Percentiles rank a stretch among this genome's conserved stretches.
phyloP scores from a whole-genome alignment of 257 asterid genomes.

The Capsicum rhomboideum region DNA sequence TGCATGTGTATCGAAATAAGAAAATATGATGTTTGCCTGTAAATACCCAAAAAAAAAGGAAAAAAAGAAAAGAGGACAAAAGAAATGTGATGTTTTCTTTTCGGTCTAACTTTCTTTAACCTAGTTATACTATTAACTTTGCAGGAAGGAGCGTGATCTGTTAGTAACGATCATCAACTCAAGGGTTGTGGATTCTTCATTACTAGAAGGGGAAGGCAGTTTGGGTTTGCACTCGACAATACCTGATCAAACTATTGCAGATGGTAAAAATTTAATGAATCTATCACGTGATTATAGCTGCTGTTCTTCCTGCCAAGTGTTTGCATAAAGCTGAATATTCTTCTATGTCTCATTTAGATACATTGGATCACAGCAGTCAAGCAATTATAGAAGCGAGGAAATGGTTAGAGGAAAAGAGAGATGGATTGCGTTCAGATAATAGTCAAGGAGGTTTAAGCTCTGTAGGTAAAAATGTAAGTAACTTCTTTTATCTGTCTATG shows the following conservation, averaged over 20 bases:
- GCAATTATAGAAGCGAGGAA: slow-evolving; percentile 70
- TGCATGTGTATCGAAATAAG: background rate
- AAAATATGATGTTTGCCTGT: background rate
- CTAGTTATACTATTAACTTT: background rate
- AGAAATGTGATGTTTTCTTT: background rate
- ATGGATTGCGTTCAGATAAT: slow-evolving; percentile 28
- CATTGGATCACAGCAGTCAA: slow-evolving; percentile 28
- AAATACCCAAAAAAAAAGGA: too few relatives aligned
- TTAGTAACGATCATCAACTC: slow-evolving; percentile 51
- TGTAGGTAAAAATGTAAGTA: slow-evolving; percentile 32
- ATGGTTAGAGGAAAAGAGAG: slow-evolving; percentile 69
- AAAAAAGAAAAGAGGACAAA: background rate
- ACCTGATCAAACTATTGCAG: slow-evolving; percentile 20
- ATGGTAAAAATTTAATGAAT: slow-evolving; percentile 24
- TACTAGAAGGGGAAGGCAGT: slow-evolving; percentile 28
- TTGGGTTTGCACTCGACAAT: slow-evolving; percentile 14
- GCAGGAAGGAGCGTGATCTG: slow-evolving; percentile 76
- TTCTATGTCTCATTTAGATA: slow-evolving; percentile 25
- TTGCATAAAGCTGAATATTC: background rate
- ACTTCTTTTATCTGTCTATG: background rate
- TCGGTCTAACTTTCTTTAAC: background rate
- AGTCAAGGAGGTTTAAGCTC: slow-evolving; percentile 13
- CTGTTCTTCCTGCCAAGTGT: slow-evolving; percentile 4
- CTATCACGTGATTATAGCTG: background rate
- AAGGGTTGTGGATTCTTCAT: slow-evolving; percentile 44